A percentile compares a stretch with the other conserved stretches of the same genome.
Evolutionary conservation across 768 basidiomycete genomes (phyloP).

Genomic region (Psilocybe cyanescens): DNA sequence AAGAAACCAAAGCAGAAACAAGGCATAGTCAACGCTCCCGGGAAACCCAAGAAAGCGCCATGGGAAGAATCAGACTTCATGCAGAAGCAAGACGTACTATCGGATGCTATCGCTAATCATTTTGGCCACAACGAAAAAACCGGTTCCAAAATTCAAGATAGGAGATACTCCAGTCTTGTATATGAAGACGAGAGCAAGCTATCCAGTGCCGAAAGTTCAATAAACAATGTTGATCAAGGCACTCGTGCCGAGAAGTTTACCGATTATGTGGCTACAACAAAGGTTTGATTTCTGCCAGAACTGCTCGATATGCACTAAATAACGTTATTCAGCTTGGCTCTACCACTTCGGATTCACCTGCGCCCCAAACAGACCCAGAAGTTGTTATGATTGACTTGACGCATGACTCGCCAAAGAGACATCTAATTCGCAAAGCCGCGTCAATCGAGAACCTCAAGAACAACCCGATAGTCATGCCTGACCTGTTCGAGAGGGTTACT

Average conservation of each 20-base stretch:
- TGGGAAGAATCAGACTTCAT: conserved; percentile 29
- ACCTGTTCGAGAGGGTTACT: neutral
- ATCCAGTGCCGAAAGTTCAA: neutral
- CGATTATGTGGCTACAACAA: neutral
- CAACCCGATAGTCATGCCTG: neutral
- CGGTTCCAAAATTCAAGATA: neutral
- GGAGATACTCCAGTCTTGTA: neutral
- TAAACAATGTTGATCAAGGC: neutral
- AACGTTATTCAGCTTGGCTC: neutral
- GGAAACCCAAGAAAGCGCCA: conserved; percentile 33
- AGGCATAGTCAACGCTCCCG: conserved; percentile 3
- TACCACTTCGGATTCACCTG: neutral
- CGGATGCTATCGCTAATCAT: neutral
- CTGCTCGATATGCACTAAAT: neutral
- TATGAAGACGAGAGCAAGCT: neutral
- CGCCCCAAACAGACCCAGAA: conserved; percentile 13
- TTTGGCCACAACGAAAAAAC: neutral
- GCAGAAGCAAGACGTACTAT: neutral
- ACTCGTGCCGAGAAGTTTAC: neutral
- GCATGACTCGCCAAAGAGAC: conserved; percentile 24
- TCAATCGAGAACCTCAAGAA: neutral
- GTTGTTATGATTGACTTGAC: conserved; percentile 49
- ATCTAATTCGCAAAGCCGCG: neutral
- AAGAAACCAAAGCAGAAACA: neutral
- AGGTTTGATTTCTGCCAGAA: neutral